phyloP scores from a whole-genome alignment of 176 grass and related monocot genomes.

The Typha latifolia region DNA sequence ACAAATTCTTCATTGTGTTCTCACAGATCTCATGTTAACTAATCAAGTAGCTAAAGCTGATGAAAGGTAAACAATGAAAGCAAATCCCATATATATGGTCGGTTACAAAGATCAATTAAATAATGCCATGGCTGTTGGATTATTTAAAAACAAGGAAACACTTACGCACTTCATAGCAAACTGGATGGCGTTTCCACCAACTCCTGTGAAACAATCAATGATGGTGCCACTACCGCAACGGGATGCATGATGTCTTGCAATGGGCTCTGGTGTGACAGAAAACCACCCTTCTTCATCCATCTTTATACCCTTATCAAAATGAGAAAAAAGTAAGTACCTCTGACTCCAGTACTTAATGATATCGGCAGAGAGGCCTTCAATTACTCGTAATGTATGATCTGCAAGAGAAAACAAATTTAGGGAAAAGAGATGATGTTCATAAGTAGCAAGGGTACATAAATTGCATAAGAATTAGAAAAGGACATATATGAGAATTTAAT shows the following conservation, averaged over 20 bases:
- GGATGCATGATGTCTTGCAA: conserved; percentile 89
- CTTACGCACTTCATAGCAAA: conserved; percentile 63
- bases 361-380: conserved; percentile 27
- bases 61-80: too few species aligned
- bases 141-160: conserved; percentile 14
- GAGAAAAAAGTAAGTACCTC: conserved; percentile 84
- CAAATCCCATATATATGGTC: too few species aligned
- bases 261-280: conserved; percentile 84
- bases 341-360: conserved; percentile 86
- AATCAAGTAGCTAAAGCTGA: too few species aligned
- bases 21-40: too few species aligned
- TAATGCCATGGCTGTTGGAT: not conserved
- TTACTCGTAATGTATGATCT: conserved; percentile 18
- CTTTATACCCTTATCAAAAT: conserved; percentile 77
- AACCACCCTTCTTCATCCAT: conserved; percentile 99
- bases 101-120: too few species aligned
- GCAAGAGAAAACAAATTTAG: not conserved
- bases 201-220: conserved; percentile 85
- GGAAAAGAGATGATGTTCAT: too few species aligned
- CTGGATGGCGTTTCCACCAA: conserved; percentile 93
- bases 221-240: conserved; percentile 41
- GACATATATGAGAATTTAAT: too few species aligned
- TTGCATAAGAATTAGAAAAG: too few species aligned
- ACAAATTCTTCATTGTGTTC: too few species aligned
- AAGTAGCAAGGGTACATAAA: too few species aligned